A percentile compares a stretch with the other conserved stretches of the same genome.
phyloP scores from a whole-genome alignment of 2,329 filamentous ascomycete species.

The Chaetomiaceae sp. region DNA sequence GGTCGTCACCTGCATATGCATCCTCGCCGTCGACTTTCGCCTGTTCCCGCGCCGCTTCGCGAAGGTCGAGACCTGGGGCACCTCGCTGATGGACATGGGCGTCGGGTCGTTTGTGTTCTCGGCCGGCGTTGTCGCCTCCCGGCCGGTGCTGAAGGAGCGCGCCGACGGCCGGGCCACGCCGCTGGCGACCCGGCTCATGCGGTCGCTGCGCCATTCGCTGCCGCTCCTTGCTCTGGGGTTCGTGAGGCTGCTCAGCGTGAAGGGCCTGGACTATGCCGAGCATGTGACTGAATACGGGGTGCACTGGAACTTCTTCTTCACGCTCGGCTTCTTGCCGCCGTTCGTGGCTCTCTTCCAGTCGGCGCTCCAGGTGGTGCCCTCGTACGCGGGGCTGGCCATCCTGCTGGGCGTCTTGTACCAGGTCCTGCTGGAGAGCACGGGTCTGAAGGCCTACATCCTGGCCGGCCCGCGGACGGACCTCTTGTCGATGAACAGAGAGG shows the following conservation, averaged over 20 bases:
- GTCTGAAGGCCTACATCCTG: slow-evolving; percentile 77
- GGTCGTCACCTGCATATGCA: slow-evolving; percentile 81
- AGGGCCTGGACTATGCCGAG: slow-evolving; percentile 91
- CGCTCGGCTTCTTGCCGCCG: slow-evolving; percentile 78
- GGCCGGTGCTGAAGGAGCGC: slow-evolving; percentile 69
- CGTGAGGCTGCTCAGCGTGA: slow-evolving; percentile 80
- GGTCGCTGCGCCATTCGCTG: slow-evolving; percentile 72
- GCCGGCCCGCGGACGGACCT: slow-evolving; percentile 73
- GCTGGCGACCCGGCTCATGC: slow-evolving; percentile 54
- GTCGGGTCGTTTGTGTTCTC: slow-evolving; percentile 98
- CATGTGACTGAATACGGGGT: slow-evolving; percentile 97
- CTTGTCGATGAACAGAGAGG: slow-evolving; percentile 87
- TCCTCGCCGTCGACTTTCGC: slow-evolving; percentile 93
- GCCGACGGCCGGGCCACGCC: slow-evolving; percentile 45
- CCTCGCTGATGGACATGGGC: slow-evolving; percentile 96
- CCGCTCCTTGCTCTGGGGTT: slow-evolving; percentile 77
- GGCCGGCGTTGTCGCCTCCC: slow-evolving; percentile 82
- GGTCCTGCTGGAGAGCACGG: slow-evolving; percentile 66
- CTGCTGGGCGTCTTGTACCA: slow-evolving; percentile 68
- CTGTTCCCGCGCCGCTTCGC: slow-evolving; percentile 92
- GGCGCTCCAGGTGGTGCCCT: slow-evolving; percentile 63
- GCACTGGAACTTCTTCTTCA: slow-evolving; percentile 99
- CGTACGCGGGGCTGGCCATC: slow-evolving; percentile 70
- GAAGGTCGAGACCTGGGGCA: slow-evolving; percentile 99
- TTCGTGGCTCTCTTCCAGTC: slow-evolving; percentile 82